Conservation (phyloP, 2,329 filamentous ascomycete species). For the Fusarium sp. region DNA sequence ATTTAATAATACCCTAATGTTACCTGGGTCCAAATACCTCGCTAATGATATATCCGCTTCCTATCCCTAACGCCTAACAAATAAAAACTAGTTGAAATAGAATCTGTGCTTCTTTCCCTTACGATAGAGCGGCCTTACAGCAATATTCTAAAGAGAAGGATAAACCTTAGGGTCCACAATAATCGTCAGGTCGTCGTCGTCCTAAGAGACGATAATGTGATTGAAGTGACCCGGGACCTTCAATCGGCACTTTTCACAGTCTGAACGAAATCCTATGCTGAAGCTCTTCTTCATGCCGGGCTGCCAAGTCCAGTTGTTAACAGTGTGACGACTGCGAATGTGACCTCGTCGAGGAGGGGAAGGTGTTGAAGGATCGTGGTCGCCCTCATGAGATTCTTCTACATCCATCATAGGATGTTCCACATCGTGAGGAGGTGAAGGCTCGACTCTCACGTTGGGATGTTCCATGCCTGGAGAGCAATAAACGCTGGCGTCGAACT, state of each 20-base stretch:
- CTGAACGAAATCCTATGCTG: constrained; percentile 81
- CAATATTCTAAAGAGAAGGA: constrained; percentile 43
- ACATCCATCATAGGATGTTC: constrained; percentile 56
- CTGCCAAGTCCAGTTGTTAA: constrained; percentile 71
- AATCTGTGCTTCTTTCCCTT: constrained; percentile 3
- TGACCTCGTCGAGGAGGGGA: constrained; percentile 67
- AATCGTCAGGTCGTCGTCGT: constrained; percentile 36
- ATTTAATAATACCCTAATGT: neutral
- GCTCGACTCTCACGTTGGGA: constrained; percentile 32
- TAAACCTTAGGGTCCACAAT: constrained; percentile 44
- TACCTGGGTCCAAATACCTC: neutral
- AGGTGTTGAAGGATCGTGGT: constrained; percentile 56
- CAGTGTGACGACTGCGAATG: constrained; percentile 68
- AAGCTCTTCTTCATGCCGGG: constrained; percentile 77
- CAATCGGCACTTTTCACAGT: constrained; percentile 81
- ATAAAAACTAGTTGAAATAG: neutral
- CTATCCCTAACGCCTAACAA: neutral
- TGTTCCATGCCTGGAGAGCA: constrained; percentile 46
- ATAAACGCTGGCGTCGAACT: constrained; percentile 50
- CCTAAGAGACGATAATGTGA: constrained; percentile 77
- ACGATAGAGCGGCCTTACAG: constrained; percentile 45
- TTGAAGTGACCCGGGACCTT: constrained; percentile 85
- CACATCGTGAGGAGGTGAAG: constrained; percentile 53
- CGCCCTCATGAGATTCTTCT: constrained; percentile 51
- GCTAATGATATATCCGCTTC: neutral